phyloP scores from a whole-genome alignment of 192 early-diverging fungal genomes.

The Fimicolochytrium jonesii region DNA sequence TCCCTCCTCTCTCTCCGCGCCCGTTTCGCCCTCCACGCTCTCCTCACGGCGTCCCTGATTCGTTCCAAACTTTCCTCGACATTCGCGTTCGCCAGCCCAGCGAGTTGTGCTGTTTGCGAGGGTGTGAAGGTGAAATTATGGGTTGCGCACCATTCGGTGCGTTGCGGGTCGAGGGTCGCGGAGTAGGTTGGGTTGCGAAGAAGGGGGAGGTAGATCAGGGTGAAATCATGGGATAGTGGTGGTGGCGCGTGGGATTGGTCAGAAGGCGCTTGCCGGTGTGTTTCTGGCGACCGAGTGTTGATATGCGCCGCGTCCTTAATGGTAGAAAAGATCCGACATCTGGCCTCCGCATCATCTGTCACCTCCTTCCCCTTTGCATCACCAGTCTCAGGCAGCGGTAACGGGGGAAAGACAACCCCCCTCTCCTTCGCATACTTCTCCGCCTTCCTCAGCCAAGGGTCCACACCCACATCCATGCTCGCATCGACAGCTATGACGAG shows the following conservation, averaged over 20 bases:
- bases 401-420: background rate
- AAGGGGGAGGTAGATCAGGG: conserved; percentile 15
- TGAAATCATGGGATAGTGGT: background rate
- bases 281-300: no score
- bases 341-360: no score
- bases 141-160: conserved; percentile 2
- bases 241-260: background rate
- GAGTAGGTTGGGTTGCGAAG: background rate
- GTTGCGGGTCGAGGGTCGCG: conserved; percentile 5
- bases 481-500: conserved; percentile 34
- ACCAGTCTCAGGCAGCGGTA: no score
- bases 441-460: conserved; percentile 29
- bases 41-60: background rate
- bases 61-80: background rate
- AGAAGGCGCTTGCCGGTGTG: background rate
- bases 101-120: background rate
- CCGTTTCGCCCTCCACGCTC: conserved; percentile 2
- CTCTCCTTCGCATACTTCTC: conserved; percentile 11
- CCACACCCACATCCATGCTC: conserved; percentile 18
- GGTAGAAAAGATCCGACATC: no score
- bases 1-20: background rate
- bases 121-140: conserved; percentile 19
- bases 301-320: no score
- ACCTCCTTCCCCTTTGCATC: background rate
- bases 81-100: conserved; percentile 1